Evolutionary conservation across 225 moss, liverwort and hornwort genomes (phyloP).

Genomic region (Marchantia polymorpha): DNA sequence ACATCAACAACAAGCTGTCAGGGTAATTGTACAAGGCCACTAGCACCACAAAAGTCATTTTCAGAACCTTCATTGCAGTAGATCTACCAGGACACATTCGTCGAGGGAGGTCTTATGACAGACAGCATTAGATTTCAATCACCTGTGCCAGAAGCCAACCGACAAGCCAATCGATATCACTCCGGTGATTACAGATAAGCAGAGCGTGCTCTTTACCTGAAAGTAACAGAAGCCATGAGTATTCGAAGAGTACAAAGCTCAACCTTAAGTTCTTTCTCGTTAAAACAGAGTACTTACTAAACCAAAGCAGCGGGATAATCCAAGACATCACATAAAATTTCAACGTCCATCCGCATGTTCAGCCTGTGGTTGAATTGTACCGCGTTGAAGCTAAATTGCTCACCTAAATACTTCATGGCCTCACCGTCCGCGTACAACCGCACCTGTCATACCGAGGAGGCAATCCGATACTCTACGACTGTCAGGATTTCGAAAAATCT

Average conservation of each 20-base stretch:
- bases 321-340: neutral
- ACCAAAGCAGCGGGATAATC: neutral
- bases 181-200: slow-evolving; percentile 80
- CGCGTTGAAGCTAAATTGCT: slow-evolving; percentile 5
- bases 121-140: neutral
- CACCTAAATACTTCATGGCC: slow-evolving; percentile 65
- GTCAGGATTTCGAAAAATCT: neutral
- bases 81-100: neutral
- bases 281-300: neutral
- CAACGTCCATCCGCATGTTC: neutral
- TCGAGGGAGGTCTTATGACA: neutral
- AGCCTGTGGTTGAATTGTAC: neutral
- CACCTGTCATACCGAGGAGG: slow-evolving; percentile 46
- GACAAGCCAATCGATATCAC: slow-evolving; percentile 98
- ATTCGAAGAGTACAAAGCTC: neutral
- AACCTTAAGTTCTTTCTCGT: neutral
- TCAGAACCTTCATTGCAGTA: neutral
- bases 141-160: slow-evolving; percentile 93
- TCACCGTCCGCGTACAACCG: slow-evolving; percentile 55
- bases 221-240: neutral
- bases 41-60: neutral
- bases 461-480: neutral
- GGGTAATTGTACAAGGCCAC: neutral
- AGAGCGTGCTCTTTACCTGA: slow-evolving; percentile 93
- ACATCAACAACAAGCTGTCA: slow-evolving; percentile 9